These are phyloP conservation scores for Yueomyces sinensis DNA, from an alignment of 805 yeast species.

Conservation along the genomic window DNA sequence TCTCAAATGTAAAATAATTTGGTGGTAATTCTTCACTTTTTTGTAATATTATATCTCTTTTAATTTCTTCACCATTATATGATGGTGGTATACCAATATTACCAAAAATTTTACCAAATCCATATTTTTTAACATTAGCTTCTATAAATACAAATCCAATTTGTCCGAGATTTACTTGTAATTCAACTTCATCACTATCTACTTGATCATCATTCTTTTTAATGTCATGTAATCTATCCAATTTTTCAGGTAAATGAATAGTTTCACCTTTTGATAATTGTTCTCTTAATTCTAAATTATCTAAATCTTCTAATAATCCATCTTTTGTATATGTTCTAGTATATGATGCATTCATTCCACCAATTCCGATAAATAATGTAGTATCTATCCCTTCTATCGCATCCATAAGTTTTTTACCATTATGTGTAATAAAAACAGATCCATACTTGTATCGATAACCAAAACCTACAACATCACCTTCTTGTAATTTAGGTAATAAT, in stretches of 20 bases:
- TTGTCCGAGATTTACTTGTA: slow-evolving; percentile 67
- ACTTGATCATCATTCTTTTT: slow-evolving; percentile 6
- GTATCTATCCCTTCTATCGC: slow-evolving; percentile 57
- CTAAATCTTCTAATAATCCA: slow-evolving; percentile 24
- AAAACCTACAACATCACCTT: slow-evolving; percentile 89
- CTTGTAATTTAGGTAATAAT: slow-evolving; percentile 34
- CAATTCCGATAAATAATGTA: slow-evolving; percentile 28
- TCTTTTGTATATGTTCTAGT: slow-evolving; percentile 25
- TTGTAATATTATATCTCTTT: slow-evolving; percentile 44
- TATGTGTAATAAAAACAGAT: slow-evolving; percentile 81
- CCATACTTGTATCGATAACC: slow-evolving; percentile 78
- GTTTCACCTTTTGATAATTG: slow-evolving; percentile 13
- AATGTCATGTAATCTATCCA: slow-evolving; percentile 14
- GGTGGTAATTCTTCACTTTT: slow-evolving; percentile 69
- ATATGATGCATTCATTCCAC: slow-evolving; percentile 27
- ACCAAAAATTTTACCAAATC: slow-evolving; percentile 39
- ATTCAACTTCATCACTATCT: slow-evolving; percentile 20
- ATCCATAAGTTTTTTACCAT: slow-evolving; percentile 79
- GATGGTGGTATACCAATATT: slow-evolving; percentile 34
- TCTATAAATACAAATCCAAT: slow-evolving; percentile 70
- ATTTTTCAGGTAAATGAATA: slow-evolving; percentile 11
- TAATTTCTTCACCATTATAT: slow-evolving; percentile 27
- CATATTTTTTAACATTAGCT: slow-evolving; percentile 78
- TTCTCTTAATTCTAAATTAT: slow-evolving; percentile 19
- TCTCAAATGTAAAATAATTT: too few relatives aligned